Evolutionary conservation across 495 filamentous ascomycete genomes (phyloP), one percentile per base, ranked within the genome.

Genomic region (Bryoglossum gracile): DNA sequence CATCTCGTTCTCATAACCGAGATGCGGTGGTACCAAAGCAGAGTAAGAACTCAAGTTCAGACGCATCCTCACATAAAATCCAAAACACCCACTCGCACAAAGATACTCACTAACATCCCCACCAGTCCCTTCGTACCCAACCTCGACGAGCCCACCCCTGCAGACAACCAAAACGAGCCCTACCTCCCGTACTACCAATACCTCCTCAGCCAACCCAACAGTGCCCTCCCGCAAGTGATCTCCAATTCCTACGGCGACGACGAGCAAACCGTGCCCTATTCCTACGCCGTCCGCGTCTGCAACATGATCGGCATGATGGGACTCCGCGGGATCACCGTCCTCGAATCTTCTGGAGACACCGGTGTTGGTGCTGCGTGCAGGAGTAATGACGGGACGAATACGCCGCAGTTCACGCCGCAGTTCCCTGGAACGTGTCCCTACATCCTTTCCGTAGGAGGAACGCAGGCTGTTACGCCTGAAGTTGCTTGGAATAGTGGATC

Each of bases 191-290:
- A 81, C 54, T 74, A 89, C 25, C 72, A 80, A 19, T 80, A 79
- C 52, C 64, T 86, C 1, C 65, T 82, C 11, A 58, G 63, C 16
- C 63, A 75, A 42, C 48, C 58, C n/a, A 53, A n/a, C 58, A 61
- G 41, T 45, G 68, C 80, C 6, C 71, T 94, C 8, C 88, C 87
- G 1, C 78, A 84, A 50, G 78, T 85, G 10, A 76, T 94, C 50
- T 82, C 84, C 28, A 88, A 80, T 35, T 87, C 82, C 0, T 94
- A 92, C 61, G 86, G 85, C 33, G 87, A 91, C 54, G 77, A 89
- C 38, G 88, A 94, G 61, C 67, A 90, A 67, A 84, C 78, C 3
- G 75, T 92, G 0, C 85, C 86, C 0, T 58, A 69, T 26, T 62
- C 70, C 1, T 94, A 89, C 55, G 80, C 84, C 34, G 66, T 68